Conservation (phyloP, 306 rosid species). For the Malus sieversii region DNA sequence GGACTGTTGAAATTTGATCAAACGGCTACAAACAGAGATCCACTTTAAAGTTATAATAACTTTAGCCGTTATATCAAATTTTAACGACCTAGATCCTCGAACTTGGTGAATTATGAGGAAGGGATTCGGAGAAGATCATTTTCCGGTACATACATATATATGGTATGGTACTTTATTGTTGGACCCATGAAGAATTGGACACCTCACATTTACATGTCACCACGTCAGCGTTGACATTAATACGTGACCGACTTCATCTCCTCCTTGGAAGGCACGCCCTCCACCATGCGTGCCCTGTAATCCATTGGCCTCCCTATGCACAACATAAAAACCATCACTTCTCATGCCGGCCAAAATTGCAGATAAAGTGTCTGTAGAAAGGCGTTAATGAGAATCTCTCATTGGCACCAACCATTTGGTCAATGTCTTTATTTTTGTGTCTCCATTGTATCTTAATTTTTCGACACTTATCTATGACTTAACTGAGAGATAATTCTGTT, state of each 20-base stretch:
- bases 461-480: too few relatives aligned
- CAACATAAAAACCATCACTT: background rate
- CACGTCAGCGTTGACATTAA: conserved; percentile 17
- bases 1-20: too few relatives aligned
- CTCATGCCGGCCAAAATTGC: background rate
- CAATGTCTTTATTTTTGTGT: too few relatives aligned
- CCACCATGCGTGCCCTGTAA: background rate
- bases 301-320: background rate
- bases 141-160: background rate
- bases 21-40: accelerated
- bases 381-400: background rate
- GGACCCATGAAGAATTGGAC: conserved; percentile 1
- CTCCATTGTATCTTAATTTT: too few relatives aligned
- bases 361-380: background rate
- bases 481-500: too few relatives aligned
- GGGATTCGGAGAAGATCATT: accelerated
- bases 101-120: too few relatives aligned
- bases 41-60: too few relatives aligned
- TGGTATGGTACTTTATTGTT: too few relatives aligned
- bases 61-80: too few relatives aligned
- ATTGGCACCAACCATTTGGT: too few relatives aligned
- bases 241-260: background rate
- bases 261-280: background rate
- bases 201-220: conserved; percentile 24
- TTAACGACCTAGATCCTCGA: accelerated